Conservation (phyloP, 306 rosid genomes). For the Rosa rugosa region DNA sequence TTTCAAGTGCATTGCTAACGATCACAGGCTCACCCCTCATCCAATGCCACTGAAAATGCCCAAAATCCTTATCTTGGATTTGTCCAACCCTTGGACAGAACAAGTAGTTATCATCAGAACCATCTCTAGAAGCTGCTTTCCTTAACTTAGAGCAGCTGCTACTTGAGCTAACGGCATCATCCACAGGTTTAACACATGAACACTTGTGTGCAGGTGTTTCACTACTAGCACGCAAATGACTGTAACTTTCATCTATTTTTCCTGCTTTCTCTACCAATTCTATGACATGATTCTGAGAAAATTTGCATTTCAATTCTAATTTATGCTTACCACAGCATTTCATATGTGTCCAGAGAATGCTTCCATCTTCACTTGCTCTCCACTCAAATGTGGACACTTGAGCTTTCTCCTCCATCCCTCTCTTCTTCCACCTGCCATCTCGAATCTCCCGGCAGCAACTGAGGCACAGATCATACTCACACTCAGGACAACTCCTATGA, state of each 20-base stretch:
- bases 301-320: slow-evolving; percentile 61
- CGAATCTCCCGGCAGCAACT: slow-evolving; percentile 76
- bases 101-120: slow-evolving; percentile 56
- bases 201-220: slow-evolving; percentile 33
- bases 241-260: slow-evolving; percentile 35
- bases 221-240: slow-evolving; percentile 19
- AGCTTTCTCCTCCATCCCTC: slow-evolving; percentile 4
- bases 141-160: slow-evolving; percentile 14
- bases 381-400: slow-evolving; percentile 33
- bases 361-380: slow-evolving; percentile 57
- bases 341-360: slow-evolving; percentile 51
- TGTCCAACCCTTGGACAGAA: slow-evolving; percentile 62
- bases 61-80: slow-evolving; percentile 39
- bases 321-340: slow-evolving; percentile 44
- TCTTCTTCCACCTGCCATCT: slow-evolving; percentile 44
- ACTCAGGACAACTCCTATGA: slow-evolving; percentile 69
- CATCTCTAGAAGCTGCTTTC: slow-evolving; percentile 68
- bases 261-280: slow-evolving; percentile 59
- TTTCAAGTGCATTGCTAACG: slow-evolving; percentile 71
- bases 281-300: slow-evolving; percentile 33
- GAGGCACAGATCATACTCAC: slow-evolving; percentile 75
- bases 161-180: slow-evolving; percentile 2
- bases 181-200: slow-evolving; percentile 38
- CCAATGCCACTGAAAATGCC: slow-evolving; percentile 89
- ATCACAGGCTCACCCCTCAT: slow-evolving; percentile 80